Evolutionary conservation across 1,139 yeast genomes (phyloP), one percentile per base, ranked within the genome.

Genomic region (Geotrichum reessii): DNA sequence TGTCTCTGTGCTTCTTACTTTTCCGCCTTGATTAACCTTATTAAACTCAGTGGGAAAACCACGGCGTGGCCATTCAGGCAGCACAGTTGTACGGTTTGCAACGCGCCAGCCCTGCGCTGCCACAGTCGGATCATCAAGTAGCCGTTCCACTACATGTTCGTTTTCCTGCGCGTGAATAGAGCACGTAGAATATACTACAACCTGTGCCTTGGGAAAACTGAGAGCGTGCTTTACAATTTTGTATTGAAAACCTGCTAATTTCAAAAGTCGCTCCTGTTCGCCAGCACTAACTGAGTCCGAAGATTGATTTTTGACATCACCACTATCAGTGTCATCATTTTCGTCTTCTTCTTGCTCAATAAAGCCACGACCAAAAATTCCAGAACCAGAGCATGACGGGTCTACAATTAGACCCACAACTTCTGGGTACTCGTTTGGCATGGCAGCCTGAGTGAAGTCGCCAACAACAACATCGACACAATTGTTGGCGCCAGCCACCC

Each of bases 321-420:
- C 52, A 12, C 12, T 22, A 37, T 37, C 28, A 27, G 2, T 27
- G 48, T 66, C 69, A 27, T 65, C 66, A 33, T 63, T 63, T 50
- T 70, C 71, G 14, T 66, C 63, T 24, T 63, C 66, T 2, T 73
- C 77, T 64, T 67, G 76, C 50, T 67, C 67, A 55, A 68, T 77
- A 63, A 81, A 83, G 0, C 86, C 90, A 53, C 97, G 78, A 11
- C 97, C 97, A 74, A 92, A 93, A 54, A 93, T 93, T 3, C 99
- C 99, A 53, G 96, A 87, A 0, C 99, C 99, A 40, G 97, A 89
- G 71, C 99, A 93, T 3, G 97, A 90, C 0, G 99, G 99, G 71
- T 93, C 99, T 1, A 95, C 95, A 6, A 95, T 79, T 53, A 93
- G 74, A 0, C 96, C 97, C 0, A 90, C 85, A 3, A 90, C 88